Percentiles rank a stretch among this genome's conserved stretches.
Conservation (phyloP, 2,329 filamentous ascomycete genomes). For the Macrophomina phaseolina region DNA sequence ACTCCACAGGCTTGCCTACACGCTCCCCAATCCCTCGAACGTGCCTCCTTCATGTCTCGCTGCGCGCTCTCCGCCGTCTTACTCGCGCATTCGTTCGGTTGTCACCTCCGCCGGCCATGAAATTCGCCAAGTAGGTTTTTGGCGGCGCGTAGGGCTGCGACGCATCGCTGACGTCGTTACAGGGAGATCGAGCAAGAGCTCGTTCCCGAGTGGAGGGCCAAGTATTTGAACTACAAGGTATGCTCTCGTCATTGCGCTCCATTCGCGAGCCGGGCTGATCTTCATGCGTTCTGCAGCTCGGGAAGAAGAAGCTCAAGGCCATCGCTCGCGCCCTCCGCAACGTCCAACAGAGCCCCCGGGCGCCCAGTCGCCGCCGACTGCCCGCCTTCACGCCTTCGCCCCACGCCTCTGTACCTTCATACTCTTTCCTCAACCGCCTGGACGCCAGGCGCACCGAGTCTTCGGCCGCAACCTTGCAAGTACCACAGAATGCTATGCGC, state of each 20-base stretch:
- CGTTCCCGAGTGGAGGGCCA: conserved; percentile 92
- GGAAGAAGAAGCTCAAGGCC: conserved; percentile 92
- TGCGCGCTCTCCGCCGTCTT: neutral
- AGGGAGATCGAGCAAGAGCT: conserved; percentile 84
- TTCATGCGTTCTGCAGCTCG: conserved; percentile 53
- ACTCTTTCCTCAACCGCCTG: conserved; percentile 48
- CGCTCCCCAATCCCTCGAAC: neutral
- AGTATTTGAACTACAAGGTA: conserved; percentile 94
- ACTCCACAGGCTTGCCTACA: conserved; percentile 5
- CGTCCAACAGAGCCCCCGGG: conserved; percentile 59
- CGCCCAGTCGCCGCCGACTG: conserved; percentile 41
- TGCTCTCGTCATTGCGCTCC: conserved; percentile 29
- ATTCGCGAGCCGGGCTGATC: conserved; percentile 12
- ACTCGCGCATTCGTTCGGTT: conserved; percentile 10
- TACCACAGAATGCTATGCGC: conserved; percentile 36
- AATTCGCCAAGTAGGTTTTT: conserved; percentile 63
- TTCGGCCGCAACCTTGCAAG: conserved; percentile 32
- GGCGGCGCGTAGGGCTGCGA: conserved; percentile 18
- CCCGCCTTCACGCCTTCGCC: conserved; percentile 41
- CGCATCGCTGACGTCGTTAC: conserved; percentile 20
- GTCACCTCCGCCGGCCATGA: conserved; percentile 51
- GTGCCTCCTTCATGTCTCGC: neutral
- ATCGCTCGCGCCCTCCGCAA: conserved; percentile 73
- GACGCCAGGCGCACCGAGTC: conserved; percentile 27
- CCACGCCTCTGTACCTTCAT: conserved; percentile 46